Evolutionary conservation across 495 filamentous ascomycete genomes (phyloP).

Genomic region (Neurospora sp.): DNA sequence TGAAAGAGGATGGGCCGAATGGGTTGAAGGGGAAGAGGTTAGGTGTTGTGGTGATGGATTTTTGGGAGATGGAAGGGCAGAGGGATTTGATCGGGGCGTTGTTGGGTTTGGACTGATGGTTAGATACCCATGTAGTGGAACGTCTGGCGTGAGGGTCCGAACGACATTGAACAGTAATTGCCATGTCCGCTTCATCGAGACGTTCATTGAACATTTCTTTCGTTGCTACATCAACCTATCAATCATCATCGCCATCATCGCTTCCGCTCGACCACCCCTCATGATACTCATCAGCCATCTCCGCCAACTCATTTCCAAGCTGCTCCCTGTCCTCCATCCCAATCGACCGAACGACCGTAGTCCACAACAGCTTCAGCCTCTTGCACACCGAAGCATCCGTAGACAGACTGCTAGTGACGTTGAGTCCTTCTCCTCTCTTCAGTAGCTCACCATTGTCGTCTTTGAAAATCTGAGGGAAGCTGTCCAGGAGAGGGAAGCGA

Average conservation of each 20-base stretch:
- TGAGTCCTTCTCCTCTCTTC: conserved; percentile 28
- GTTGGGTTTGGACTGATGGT: background rate
- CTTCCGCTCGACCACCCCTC: conserved; percentile 83
- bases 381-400: conserved; percentile 61
- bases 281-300: conserved; percentile 78
- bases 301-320: conserved; percentile 71
- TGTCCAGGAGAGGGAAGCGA: conserved; percentile 68
- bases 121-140: background rate
- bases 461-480: conserved; percentile 64
- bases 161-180: conserved; percentile 27
- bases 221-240: background rate
- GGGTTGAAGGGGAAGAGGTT: background rate
- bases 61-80: background rate
- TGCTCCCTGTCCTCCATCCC: conserved; percentile 71
- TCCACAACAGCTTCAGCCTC: conserved; percentile 56
- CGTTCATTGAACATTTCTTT: conserved; percentile 16
- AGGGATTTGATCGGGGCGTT: background rate
- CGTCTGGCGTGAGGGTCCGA: background rate
- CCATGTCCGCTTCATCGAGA: conserved; percentile 18
- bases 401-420: conserved; percentile 56
- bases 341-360: conserved; percentile 45
- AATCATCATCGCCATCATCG: conserved; percentile 69
- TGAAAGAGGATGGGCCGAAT: background rate
- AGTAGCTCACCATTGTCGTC: conserved; percentile 26
- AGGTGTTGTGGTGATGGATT: background rate